phyloP scores from a whole-genome alignment of 2,329 filamentous ascomycete species.

The Fusarium sp. region DNA sequence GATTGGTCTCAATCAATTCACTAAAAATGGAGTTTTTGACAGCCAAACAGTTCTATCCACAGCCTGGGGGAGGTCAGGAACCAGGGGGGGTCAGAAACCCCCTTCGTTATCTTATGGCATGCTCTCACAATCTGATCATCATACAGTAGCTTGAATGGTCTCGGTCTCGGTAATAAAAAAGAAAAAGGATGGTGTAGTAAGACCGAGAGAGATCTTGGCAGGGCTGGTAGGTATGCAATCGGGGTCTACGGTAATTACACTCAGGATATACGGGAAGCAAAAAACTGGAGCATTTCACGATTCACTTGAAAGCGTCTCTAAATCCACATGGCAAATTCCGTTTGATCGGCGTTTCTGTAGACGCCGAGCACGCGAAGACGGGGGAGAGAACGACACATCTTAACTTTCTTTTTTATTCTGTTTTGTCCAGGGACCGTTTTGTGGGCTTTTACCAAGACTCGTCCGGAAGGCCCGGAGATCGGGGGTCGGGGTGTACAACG shows the following conservation, averaged over 20 bases:
- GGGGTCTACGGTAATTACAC: not conserved
- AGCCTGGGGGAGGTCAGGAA: no score
- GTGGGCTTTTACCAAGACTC: not conserved
- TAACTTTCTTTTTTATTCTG: not conserved
- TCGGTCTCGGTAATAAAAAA: not conserved
- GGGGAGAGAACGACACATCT: not conserved
- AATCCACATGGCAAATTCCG: not conserved
- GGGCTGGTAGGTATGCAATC: not conserved
- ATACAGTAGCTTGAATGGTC: not conserved
- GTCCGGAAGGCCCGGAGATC: constrained; percentile 18
- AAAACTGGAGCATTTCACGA: no score
- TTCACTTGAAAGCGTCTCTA: no score
- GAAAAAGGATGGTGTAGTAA: not conserved
- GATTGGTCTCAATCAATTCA: no score
- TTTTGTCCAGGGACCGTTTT: not conserved
- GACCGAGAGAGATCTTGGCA: not conserved
- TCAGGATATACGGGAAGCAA: constrained; percentile 2
- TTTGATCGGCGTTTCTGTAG: constrained; percentile 1
- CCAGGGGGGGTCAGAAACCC: no score
- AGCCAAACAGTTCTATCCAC: no score
- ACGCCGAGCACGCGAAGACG: constrained; percentile 1
- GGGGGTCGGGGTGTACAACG: constrained; percentile 10
- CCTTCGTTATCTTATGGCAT: no score
- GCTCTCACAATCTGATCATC: not conserved
- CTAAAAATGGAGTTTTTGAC: no score